Evolutionary conservation across 441 rosid species (phyloP).

Genomic region (Gossypium lobatum): DNA sequence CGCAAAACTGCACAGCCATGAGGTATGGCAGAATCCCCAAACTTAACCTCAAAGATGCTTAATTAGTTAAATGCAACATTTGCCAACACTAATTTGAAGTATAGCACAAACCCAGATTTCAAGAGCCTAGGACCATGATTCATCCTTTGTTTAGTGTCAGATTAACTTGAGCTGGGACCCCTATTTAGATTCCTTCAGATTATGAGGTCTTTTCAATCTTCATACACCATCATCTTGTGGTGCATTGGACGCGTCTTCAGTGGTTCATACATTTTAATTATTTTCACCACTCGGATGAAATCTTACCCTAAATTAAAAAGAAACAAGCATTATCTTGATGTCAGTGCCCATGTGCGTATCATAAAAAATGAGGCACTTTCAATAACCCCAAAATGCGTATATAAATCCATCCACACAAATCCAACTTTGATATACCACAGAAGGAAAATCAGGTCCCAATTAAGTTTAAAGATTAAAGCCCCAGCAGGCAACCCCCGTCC

Average conservation of each 20-base stretch:
- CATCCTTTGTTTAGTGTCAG: background rate
- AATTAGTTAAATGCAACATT: background rate
- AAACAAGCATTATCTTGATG: background rate
- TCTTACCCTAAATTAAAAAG: background rate
- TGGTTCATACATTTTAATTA: background rate
- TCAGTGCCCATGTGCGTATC: background rate
- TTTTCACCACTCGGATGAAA: background rate
- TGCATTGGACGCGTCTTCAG: background rate
- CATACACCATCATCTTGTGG: background rate
- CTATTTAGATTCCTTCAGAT: background rate
- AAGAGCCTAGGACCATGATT: background rate
- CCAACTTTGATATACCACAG: background rate
- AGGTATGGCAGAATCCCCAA: background rate
- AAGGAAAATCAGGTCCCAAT: background rate
- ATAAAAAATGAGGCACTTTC: background rate
- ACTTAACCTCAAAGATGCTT: background rate
- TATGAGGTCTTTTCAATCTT: background rate
- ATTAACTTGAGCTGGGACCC: slow-evolving; percentile 5
- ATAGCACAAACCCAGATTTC: background rate
- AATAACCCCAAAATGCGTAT: background rate
- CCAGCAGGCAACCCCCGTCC: background rate
- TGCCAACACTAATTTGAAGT: background rate
- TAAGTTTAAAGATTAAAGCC: background rate
- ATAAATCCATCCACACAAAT: background rate
- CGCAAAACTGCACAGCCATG: background rate